phyloP scores from a whole-genome alignment of 202 grass and related monocot genomes.

The Panicum virgatum region DNA sequence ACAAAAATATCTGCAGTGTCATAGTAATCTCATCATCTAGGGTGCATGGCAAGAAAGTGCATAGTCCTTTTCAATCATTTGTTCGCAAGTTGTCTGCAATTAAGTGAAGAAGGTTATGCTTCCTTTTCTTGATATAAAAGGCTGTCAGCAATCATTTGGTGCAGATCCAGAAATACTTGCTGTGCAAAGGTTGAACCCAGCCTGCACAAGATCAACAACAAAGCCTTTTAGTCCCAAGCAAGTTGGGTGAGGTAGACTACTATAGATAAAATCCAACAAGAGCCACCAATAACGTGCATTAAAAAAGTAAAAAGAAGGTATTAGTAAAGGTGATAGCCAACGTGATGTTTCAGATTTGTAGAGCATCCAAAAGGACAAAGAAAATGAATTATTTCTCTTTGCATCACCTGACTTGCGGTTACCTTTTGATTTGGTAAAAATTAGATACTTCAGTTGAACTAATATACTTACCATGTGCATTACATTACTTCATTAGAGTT shows the following conservation, averaged over 20 bases:
- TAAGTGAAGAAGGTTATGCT: background rate
- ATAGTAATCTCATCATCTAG: too few relatives aligned
- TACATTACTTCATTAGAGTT: background rate
- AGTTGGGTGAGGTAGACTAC: background rate
- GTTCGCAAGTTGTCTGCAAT: conserved; percentile 24
- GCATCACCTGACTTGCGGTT: background rate
- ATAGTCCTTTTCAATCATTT: conserved; percentile 33
- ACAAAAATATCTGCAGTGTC: background rate
- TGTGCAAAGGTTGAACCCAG: background rate
- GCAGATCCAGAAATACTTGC: background rate
- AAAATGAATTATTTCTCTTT: background rate
- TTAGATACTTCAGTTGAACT: background rate
- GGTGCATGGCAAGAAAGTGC: conserved; percentile 28
- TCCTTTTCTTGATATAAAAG: conserved; percentile 26
- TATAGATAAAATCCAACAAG: background rate
- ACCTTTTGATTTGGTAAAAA: background rate
- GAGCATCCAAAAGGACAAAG: background rate
- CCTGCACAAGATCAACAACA: background rate
- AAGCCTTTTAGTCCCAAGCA: background rate
- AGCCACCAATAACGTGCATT: background rate
- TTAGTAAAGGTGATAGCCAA: background rate
- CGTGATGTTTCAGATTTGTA: background rate
- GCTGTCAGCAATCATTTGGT: background rate
- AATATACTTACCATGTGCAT: background rate
- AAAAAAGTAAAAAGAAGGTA: background rate